Base-by-base conservation (phyloP, 2,329 filamentous ascomycete species). In the Penicillium sp. region DNA sequence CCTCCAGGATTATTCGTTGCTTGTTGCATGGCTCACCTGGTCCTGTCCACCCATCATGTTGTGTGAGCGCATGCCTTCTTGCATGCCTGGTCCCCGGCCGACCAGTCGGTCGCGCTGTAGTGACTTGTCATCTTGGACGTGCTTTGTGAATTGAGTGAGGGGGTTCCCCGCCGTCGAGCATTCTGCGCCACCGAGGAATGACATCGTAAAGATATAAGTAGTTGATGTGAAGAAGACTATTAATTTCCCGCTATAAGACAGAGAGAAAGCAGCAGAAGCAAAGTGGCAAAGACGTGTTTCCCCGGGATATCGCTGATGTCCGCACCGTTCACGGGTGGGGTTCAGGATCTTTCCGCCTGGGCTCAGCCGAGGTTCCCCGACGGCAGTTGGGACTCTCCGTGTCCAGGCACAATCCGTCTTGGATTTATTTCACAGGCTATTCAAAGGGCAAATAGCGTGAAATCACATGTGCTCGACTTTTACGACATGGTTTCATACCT, bases 161-260 rank as follows among this genome's bases (percentile, higher is more conserved):
- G 95, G 94, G 75, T 99, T 99, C 69, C 88, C 91, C 61, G 90
- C 91, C 58, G 94, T 95, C 53, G 93, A 97, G 82, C 94, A 99
- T 79, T 97, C 94, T 66, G 93, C 89, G 66, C 93, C 92, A 76
- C 91, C 90, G 67, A 97, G 83, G 75, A 99, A 97, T 51, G 93
- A 97, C 93, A 99, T 97, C 63, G 58, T 79, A 61, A 10, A 19
- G 23, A 44, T 42, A 30, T 43, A 40, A 27, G n/a, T 43, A 14
- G 13, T 42, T 19, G 11, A 16, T 19, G 2, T 10, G 35, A n/a
- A 8, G 10, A 29, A n/a, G 16, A 19, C 14, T 35, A 2, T 19
- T 45, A 39, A 48, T 10, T 30, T 30, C 35, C 45, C 34, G 35
- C 3, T n/a, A 10, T 19, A 26, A 27, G 29, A n/a, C n/a, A 55